Evolutionary conservation across 805 yeast genomes (phyloP), one percentile per base, ranked within the genome.

Genomic region (Cyberlindnera galapagoensis): DNA sequence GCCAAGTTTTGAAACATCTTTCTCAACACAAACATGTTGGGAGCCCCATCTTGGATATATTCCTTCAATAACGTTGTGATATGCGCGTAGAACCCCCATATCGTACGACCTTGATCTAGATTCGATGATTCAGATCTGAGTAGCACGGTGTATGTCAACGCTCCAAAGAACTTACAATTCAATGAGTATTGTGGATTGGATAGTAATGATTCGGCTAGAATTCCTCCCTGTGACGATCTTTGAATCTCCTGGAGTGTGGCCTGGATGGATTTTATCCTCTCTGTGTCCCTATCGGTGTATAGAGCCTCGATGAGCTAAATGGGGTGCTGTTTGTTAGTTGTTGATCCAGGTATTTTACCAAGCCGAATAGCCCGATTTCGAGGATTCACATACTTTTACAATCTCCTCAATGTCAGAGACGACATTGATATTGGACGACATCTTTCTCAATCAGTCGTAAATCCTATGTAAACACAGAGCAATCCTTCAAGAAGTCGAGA

Each of bases 151-250:
- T 74, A 76, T 0, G 95, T 85, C 36, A 82, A 65, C 0, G 94
- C 94, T 1, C 94, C 95, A 47, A 85, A 79, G 52, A 80, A 85
- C 47, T 76, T 74, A 40, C 77, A 71, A 36, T 70, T 71, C 26
- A 59, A 43, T 1, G 71, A 64, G 4, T 50, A 47, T 3, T 51
- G 48, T 3, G 33, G 33, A 22, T 56, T 52, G 3, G 55, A 39
- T 7, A 85, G 57, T 14, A 85, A 60, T 24, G 56, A 43, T 21
- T 68, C 63, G 0, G 88, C 94, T 16, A 85, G 48, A 3, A 43
- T 41, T 59, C 75, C 65, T 2, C 85, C 90, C 30, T 66, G 47
- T 0, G 59, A 54, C 1, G 79, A 70, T 43, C 61, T 66, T 50
- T 85, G 95, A 6, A 76, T 47, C 4, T 38, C 44, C 43, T 80